Base-by-base conservation (phyloP, 2,329 filamentous ascomycete genomes). In the Fusarium sp. region DNA sequence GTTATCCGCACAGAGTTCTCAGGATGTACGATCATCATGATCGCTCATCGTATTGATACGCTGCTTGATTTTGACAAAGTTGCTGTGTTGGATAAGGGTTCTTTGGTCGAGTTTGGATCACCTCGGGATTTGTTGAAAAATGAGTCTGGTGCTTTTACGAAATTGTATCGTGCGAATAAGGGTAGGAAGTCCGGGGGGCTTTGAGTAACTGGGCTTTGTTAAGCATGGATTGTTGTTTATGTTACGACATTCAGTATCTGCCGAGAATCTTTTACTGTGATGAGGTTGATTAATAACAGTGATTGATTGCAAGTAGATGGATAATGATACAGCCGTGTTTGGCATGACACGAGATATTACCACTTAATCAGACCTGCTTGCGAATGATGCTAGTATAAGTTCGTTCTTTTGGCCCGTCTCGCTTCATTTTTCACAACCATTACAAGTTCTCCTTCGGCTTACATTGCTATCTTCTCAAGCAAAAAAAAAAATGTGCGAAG, bases 61-160 rank as follows among this genome's bases (percentile, higher is more conserved):
- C 56, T 81, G 13, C 71, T 80, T 10, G 79, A 81, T 50, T 80
- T 81, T 70, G 79, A 80, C 48, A 76, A 72, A 33, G 71, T 81
- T 41, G 78, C 75, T 3, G 78, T 80, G 35, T 66, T 81, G 13
- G 77, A 80, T 32, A 69, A 53, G 20, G 78, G 79, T 1, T 53
- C 37, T 9, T 48, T 81, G 14, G 77, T 76, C 0, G 79, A 80
- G 53, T 77, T 77, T 67, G 79, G 76, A 2, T 13, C 64, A 2
- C 79, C 79, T 1, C 40, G 44, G 17, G 70, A 76, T 32, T 50
- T 79, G 45, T 53, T 80, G 53, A 27, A 33, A 5, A 41, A 69
- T 20, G 58, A 69, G 17, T 48, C 50, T 2, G 73, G 78, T 37
- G 68, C 60, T 13, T 78, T 80, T 67, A 49, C 70, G 1, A 75